Base-by-base conservation (phyloP, 371 early-diverging fungal genomes). In the Batkoa obscura region DNA sequence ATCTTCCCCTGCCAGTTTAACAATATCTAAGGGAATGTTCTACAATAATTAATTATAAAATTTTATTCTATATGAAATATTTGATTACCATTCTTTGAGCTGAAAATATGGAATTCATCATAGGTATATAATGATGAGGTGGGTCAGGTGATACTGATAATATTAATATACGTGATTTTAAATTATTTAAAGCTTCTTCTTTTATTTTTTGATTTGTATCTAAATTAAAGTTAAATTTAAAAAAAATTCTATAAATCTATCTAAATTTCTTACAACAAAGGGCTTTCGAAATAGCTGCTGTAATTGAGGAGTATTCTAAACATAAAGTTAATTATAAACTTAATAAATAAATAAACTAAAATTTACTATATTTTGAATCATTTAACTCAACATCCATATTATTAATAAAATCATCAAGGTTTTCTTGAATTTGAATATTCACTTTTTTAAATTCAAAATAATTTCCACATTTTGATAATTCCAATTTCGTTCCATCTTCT, bases 61-160 rank as follows among this genome's bases (percentile, higher is more conserved):
- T 41, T 46, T 10, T 38, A 41, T 34, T 4, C 2, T 42, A 55
- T 12, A 56, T 32, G 0, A 42, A n/a, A 12, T 78, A 70, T 1
- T 80, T 1, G 60, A 73, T 60, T 73, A 83, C 87, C 54, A 76
- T 69, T 58, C 86, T 87, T 68, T 96, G 94, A 0, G 94, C 94
- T 0, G 94, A 84, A 66, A 96, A 96, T 36, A 94, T 91, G 58
- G 81, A 79, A 66, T 96, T 96, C 97, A 96, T 96, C 51, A 90
- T 74, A 4, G 90, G 78, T 42, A 94, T 89, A 67, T 96, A 94
- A 60, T 94, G 90, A 33, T 74, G 71, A 1, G 95, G 76, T 1
- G 80, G 70, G 62, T 94, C 95, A 0, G 83, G 79, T 0, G 92
- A 88, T 9, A 86, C 86, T 0, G 90, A 88, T 8, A 94, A 54